Percentiles rank a stretch among this genome's conserved stretches.
These are phyloP conservation scores for Lactarius evosmus DNA, from an alignment of 768 basidiomycete genomes.

Conservation along the genomic window DNA sequence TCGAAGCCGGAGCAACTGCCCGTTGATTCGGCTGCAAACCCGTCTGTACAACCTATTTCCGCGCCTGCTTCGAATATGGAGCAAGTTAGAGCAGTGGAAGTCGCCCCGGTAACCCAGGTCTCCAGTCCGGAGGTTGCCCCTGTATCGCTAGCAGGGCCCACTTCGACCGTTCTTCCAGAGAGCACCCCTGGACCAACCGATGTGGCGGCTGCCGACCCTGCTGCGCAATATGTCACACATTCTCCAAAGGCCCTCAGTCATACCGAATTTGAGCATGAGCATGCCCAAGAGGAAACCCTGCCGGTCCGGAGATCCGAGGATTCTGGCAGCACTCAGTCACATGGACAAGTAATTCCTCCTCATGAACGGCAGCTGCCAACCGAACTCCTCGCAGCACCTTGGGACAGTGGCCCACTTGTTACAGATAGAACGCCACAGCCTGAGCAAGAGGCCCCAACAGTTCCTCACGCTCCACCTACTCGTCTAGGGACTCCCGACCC, in stretches of 20 bases:
- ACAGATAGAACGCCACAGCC: conserved; percentile 11
- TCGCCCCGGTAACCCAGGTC: neutral
- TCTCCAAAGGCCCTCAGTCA: conserved; percentile 29
- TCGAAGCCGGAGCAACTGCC: conserved; percentile 7
- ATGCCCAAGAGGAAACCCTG: conserved; percentile 21
- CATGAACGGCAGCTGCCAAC: conserved; percentile 17
- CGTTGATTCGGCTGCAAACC: neutral
- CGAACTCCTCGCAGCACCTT: conserved; percentile 5
- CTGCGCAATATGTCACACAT: conserved; percentile 20
- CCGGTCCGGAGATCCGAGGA: conserved; percentile 25
- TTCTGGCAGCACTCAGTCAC: conserved; percentile 18
- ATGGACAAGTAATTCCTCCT: conserved; percentile 19
- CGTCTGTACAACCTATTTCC: neutral
- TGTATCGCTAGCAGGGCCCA: neutral
- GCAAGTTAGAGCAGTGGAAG: neutral
- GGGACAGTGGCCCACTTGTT: conserved; percentile 12
- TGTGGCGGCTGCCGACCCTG: conserved; percentile 16
- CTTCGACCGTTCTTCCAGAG: neutral
- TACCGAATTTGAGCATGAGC: conserved; percentile 19
- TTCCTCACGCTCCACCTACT: neutral
- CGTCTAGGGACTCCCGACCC: conserved; percentile 5
- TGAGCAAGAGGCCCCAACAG: conserved; percentile 4
- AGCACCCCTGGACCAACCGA: neutral
- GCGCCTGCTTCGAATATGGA: neutral
- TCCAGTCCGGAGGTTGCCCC: conserved; percentile 1